These are phyloP conservation scores for Cadophora sp. DNA, from an alignment of 2,329 filamentous ascomycete species.

Conservation along the genomic window DNA sequence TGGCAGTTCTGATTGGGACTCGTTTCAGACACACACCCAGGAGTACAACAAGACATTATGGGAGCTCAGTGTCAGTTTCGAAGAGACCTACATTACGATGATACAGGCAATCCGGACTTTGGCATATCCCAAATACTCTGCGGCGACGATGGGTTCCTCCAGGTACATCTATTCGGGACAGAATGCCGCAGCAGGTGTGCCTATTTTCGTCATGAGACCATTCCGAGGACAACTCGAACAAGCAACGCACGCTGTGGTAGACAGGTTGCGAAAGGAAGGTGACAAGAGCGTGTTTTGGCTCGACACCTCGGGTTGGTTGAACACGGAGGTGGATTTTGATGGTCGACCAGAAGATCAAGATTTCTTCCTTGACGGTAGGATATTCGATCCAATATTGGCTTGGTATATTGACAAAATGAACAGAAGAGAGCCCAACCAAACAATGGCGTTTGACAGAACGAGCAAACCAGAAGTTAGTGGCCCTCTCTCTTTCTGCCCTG, in stretches of 20 bases:
- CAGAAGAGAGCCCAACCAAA: constrained; percentile 36
- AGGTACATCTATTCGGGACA: constrained; percentile 24
- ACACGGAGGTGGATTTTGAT: constrained; percentile 38
- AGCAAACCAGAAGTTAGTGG: too few relatives aligned
- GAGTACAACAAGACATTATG: constrained; percentile 43
- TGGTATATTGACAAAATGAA: background rate
- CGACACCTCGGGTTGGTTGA: constrained; percentile 49
- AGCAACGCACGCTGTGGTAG: constrained; percentile 44
- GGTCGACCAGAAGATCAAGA: constrained; percentile 36
- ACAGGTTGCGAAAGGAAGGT: constrained; percentile 44
- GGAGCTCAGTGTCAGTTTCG: constrained; percentile 42
- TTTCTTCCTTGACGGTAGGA: constrained; percentile 43
- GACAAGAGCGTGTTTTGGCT: constrained; percentile 48
- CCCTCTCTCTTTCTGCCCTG: too few relatives aligned
- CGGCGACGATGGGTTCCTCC: constrained; percentile 22
- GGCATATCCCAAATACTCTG: constrained; percentile 35
- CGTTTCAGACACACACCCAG: constrained; percentile 40
- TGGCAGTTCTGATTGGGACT: constrained; percentile 43
- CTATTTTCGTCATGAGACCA: constrained; percentile 48
- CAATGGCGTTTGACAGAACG: constrained; percentile 44
- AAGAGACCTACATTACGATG: constrained; percentile 46
- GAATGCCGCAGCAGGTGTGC: constrained; percentile 40
- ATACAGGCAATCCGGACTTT: constrained; percentile 44
- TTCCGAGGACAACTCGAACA: constrained; percentile 45
- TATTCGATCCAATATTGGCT: background rate